Evolutionary conservation across 1,284 basidiomycete species (phyloP).

Genomic region (Malassezia brasiliensis): DNA sequence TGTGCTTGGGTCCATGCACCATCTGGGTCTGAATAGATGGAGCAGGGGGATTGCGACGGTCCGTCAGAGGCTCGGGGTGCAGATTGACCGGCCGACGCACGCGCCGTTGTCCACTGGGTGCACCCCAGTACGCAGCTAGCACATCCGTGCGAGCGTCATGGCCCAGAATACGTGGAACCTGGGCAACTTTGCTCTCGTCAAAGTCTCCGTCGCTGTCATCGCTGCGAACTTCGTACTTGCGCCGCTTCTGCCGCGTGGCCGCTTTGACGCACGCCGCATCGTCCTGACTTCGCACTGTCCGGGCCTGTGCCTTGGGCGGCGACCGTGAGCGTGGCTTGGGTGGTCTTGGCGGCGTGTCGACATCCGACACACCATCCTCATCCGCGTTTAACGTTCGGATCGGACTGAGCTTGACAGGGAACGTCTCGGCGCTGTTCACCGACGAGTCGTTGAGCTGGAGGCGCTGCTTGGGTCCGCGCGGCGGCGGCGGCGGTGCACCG

Average conservation of each 20-base stretch:
- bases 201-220: constrained; percentile 12
- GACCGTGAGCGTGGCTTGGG: not conserved
- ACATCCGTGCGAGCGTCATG: constrained; percentile 44
- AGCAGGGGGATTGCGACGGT: not conserved
- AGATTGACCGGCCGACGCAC: constrained; percentile 15
- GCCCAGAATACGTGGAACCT: constrained; percentile 44
- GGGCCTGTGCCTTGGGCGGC: not conserved
- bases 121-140: constrained; percentile 44
- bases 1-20: not conserved
- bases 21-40: not conserved
- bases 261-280: not conserved
- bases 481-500: not conserved
- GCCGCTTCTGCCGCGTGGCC: not conserved
- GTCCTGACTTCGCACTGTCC: not conserved
- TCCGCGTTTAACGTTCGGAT: constrained; percentile 9
- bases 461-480: not conserved
- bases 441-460: not conserved
- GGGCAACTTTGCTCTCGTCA: not conserved
- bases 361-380: not conserved
- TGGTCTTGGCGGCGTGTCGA: not conserved
- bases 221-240: constrained; percentile 9
- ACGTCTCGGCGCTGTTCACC: not conserved
- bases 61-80: not conserved
- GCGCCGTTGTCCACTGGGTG: constrained; percentile 32
- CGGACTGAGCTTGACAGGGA: constrained; percentile 23